phyloP scores from a whole-genome alignment of 192 early-diverging fungal genomes.

The Entomortierella chlamydospora region DNA sequence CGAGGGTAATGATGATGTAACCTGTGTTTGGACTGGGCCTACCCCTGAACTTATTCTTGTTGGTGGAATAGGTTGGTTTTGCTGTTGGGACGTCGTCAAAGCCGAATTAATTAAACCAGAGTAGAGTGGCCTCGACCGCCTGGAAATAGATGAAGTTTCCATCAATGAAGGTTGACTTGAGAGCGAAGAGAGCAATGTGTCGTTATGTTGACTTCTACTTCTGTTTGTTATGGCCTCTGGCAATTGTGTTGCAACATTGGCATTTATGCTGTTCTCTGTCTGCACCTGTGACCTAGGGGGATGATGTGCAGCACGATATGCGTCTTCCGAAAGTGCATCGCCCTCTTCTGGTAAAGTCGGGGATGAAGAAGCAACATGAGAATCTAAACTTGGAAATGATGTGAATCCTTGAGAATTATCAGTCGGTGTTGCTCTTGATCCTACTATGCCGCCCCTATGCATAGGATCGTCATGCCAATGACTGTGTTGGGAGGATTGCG shows the following conservation, averaged over 20 bases:
- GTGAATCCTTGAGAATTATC: not conserved
- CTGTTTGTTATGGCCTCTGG: not conserved
- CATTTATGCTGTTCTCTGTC: not conserved
- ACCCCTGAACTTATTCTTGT: slow-evolving; percentile 25
- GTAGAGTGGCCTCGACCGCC: not conserved
- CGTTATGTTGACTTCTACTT: not conserved
- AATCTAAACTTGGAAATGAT: not conserved
- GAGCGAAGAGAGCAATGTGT: slow-evolving; percentile 9
- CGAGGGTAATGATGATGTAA: slow-evolving; percentile 2
- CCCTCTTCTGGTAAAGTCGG: not conserved
- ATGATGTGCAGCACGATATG: not conserved
- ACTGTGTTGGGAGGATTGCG: no score
- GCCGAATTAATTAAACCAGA: slow-evolving; percentile 11
- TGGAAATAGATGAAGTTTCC: not conserved
- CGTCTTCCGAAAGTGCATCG: not conserved
- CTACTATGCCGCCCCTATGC: not conserved
- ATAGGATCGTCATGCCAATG: not conserved
- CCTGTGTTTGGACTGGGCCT: slow-evolving; percentile 13
- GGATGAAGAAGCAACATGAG: not conserved
- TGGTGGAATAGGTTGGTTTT: not conserved
- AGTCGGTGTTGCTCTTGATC: not conserved
- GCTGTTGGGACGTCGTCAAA: not conserved
- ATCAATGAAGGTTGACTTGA: not conserved
- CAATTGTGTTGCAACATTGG: not conserved
- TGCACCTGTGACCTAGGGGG: slow-evolving; percentile 8